Conservation (phyloP, 1,284 basidiomycete species). For the Schizopora paradoxa region DNA sequence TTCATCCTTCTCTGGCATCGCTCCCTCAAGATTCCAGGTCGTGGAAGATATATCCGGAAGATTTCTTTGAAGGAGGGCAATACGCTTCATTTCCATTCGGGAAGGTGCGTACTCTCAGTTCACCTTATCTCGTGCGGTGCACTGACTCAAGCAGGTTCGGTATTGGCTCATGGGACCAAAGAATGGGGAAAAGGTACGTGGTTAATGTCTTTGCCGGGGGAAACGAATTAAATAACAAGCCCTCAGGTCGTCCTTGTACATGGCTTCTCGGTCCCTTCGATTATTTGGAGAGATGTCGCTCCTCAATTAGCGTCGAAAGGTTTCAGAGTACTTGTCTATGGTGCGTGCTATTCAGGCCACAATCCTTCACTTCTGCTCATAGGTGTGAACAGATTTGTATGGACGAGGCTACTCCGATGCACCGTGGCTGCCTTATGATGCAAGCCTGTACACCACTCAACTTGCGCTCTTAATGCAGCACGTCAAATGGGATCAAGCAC, state of each 20-base stretch:
- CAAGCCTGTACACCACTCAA: slow-evolving; percentile 61
- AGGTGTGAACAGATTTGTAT: slow-evolving; percentile 52
- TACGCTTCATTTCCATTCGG: slow-evolving; percentile 62
- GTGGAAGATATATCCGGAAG: slow-evolving; percentile 67
- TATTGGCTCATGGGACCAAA: slow-evolving; percentile 73
- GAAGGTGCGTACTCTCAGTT: slow-evolving; percentile 33
- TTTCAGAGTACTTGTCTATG: slow-evolving; percentile 71
- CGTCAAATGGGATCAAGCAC: slow-evolving; percentile 59
- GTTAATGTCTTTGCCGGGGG: not conserved
- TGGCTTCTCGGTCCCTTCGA: slow-evolving; percentile 69
- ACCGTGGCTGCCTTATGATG: slow-evolving; percentile 58
- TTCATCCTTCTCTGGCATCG: slow-evolving; percentile 54
- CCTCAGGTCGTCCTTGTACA: slow-evolving; percentile 67
- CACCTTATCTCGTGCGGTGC: slow-evolving; percentile 10
- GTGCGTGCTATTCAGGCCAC: slow-evolving; percentile 30
- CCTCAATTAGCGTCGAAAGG: slow-evolving; percentile 55
- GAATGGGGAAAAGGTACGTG: slow-evolving; percentile 56
- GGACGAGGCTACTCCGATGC: slow-evolving; percentile 78
- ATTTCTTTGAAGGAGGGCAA: slow-evolving; percentile 59
- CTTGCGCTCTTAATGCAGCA: slow-evolving; percentile 78
- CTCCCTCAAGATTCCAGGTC: slow-evolving; percentile 47
- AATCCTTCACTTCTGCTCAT: not conserved
- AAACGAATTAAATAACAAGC: slow-evolving; percentile 2
- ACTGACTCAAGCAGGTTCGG: slow-evolving; percentile 40
- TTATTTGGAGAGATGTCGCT: slow-evolving; percentile 70